phyloP scores from a whole-genome alignment of 345 rosid species.

The Arabidopsis arenosa region DNA sequence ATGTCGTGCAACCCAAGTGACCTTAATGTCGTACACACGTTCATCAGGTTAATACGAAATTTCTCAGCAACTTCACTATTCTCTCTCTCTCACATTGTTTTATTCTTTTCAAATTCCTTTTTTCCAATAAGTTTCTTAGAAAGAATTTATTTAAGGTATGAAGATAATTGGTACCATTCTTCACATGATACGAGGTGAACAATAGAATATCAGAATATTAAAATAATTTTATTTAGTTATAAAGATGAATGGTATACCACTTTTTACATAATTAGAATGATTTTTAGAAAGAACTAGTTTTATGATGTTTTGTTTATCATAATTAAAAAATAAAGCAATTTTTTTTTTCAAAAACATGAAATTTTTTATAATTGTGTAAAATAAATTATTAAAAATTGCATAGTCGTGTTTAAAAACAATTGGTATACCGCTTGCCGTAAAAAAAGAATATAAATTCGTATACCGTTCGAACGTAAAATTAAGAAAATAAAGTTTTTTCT shows the following conservation, averaged over 20 bases:
- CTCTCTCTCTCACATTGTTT: conserved; percentile 16
- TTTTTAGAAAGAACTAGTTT: not conserved
- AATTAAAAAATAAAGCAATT: not conserved
- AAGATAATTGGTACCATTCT: not conserved
- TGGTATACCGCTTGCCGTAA: not conserved
- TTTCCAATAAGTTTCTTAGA: not conserved
- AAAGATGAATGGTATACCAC: too few species aligned
- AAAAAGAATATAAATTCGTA: not conserved
- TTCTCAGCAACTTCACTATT: conserved; percentile 36
- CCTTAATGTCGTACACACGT: conserved; percentile 41
- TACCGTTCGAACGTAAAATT: not conserved
- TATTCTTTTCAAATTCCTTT: not conserved
- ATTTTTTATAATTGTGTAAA: not conserved
- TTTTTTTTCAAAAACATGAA: not conserved
- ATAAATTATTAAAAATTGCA: not conserved
- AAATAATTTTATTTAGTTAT: not conserved
- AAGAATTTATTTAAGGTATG: not conserved
- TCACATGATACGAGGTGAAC: not conserved
- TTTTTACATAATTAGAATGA: too few species aligned
- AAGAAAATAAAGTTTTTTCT: not conserved
- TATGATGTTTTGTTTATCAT: not conserved
- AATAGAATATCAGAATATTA: not conserved
- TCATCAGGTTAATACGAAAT: conserved; percentile 27
- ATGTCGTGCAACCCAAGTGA: conserved; percentile 43
- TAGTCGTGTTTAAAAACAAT: not conserved